Evolutionary conservation across 2,329 filamentous ascomycete genomes (phyloP), one percentile per base, ranked within the genome.

Genomic region (Cryphonectria parasitica): DNA sequence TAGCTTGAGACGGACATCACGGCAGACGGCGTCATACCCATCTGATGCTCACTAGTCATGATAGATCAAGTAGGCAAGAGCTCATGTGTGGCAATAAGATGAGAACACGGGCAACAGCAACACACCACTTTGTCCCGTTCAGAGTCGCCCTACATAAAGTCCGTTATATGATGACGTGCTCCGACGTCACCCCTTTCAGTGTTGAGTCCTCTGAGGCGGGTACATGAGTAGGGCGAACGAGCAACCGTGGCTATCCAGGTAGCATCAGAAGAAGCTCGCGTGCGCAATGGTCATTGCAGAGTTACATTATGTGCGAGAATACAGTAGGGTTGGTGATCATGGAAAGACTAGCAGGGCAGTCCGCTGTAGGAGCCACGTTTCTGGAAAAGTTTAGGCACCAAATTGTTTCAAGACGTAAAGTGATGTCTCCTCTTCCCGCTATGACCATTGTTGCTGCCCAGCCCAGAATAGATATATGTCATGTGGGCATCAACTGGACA

Each of bases 391-490:
- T 52, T 22, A 49, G 43, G 64, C 19, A 52, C 31, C 34, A 17
- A 54, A 56, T 56, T 54, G 45, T 65, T 36, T 56, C 64, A 65
- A 49, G 43, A 19, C 45, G 8, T 49, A 56, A 2, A 31, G 43
- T 65, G 45, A n/a, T 36, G 28, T 65, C 43, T 7, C 39, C 36
- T 34, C 28, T 54, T 19, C 28, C 15, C 10, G 34, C 31, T 22
- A 34, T 54, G 28, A 31, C n/a, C 45, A 31, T 22, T 19, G 41
- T 65, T 65, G 43, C 28, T 65, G 64, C 64, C 43, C 45, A 64
- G 64, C 64, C 28, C 22, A 45, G 39, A 11, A 31, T 64, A 34
- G 34, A 34, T 34, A 34, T 25, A 31, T 58, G 28, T 19, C 15
- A 49, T 49, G 54, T 58, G n/a, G 52, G n/a, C 52, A 56, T 56